These are phyloP conservation scores for Sporothrix pallida DNA, from an alignment of 2,329 filamentous ascomycete genomes.

Conservation along the genomic window DNA sequence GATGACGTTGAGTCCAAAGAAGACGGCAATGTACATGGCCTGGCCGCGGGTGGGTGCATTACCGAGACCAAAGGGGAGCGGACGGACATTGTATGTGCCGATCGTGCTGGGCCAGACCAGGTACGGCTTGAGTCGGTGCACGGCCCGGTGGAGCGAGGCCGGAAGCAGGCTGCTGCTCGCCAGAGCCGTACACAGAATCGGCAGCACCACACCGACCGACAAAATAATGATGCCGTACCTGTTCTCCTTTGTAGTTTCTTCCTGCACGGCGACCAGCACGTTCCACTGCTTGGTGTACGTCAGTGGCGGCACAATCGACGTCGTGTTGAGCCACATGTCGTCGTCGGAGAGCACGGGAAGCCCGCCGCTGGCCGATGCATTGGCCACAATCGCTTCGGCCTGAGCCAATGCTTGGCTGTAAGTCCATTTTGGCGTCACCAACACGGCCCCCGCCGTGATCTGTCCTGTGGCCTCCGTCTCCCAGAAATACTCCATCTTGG, in stretches of 20 bases:
- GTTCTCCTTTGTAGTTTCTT: conserved; percentile 15
- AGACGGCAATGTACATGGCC: not conserved
- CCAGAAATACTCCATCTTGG: conserved; percentile 17
- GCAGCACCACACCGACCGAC: not conserved
- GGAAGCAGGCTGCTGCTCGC: conserved; percentile 6
- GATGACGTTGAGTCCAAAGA: not conserved
- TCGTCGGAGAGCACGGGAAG: not conserved
- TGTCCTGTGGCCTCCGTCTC: conserved; percentile 16
- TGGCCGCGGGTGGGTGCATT: conserved; percentile 2
- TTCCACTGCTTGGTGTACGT: not conserved
- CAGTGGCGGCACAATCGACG: not conserved
- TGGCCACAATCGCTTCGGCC: not conserved
- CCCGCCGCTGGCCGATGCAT: not conserved
- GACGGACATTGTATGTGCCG: conserved; percentile 1
- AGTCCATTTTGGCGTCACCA: conserved; percentile 7
- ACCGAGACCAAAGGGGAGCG: not conserved
- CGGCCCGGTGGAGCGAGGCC: not conserved
- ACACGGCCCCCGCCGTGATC: not conserved
- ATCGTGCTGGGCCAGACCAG: conserved; percentile 13
- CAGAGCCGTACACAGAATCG: not conserved
- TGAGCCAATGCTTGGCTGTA: not conserved
- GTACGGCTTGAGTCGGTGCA: conserved; percentile 3
- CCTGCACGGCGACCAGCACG: not conserved
- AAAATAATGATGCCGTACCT: not conserved
- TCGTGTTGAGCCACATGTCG: not conserved